Percentiles rank a stretch among this genome's conserved stretches.
Evolutionary conservation across 176 grass and related monocot species (phyloP).

Genomic region (Avena atlantica): DNA sequence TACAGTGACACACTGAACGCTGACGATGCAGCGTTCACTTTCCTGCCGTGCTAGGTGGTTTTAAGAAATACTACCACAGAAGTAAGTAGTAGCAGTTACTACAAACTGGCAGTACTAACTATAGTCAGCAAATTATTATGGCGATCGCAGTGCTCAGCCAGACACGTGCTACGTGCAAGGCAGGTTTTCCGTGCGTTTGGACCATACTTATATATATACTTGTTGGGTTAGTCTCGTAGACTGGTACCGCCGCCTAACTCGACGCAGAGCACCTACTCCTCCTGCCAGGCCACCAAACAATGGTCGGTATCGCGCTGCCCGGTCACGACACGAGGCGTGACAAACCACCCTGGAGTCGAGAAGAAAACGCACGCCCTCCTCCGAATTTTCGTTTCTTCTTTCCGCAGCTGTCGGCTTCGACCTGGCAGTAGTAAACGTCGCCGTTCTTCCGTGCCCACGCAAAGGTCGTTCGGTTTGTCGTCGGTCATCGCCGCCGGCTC

Average conservation of each 20-base stretch:
- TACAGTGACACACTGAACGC: background rate
- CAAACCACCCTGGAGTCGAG: background rate
- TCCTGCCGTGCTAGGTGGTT: background rate
- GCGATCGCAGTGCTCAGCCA: too few species aligned
- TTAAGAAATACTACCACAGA: background rate
- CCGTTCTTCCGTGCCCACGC: slow-evolving; percentile 33
- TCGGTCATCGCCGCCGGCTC: background rate
- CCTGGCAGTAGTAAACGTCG: background rate
- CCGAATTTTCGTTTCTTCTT: background rate
- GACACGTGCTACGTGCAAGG: too few species aligned
- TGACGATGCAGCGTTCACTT: background rate
- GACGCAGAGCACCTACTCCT: background rate
- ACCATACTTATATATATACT: background rate
- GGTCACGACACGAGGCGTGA: background rate
- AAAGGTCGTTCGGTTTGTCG: slow-evolving; percentile 35
- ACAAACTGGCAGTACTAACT: too few species aligned
- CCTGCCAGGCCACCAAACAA: background rate
- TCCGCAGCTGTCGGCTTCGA: slow-evolving; percentile 22
- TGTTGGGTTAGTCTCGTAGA: too few species aligned
- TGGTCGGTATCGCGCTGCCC: background rate
- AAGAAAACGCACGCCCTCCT: background rate
- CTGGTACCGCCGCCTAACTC: too few species aligned
- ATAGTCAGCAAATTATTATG: too few species aligned
- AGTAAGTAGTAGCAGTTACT: too few species aligned
- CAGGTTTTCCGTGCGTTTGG: too few species aligned